phyloP scores from a whole-genome alignment of 495 filamentous ascomycete species.

The Penicillium macrosclerotiorum region DNA sequence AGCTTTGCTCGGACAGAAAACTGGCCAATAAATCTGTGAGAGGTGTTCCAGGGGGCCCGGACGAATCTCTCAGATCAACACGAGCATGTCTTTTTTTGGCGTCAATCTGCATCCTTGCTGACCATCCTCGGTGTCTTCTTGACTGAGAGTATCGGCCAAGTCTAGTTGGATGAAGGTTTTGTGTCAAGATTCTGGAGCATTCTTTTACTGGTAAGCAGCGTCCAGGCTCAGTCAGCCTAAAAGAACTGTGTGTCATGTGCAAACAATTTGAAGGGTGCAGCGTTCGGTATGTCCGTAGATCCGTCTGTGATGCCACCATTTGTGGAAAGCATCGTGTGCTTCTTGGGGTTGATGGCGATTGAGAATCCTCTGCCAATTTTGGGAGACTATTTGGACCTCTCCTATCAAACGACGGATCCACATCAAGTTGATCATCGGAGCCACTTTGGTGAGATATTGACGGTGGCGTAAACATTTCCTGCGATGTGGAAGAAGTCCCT shows the following conservation, averaged over 20 bases:
- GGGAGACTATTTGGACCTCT: no score
- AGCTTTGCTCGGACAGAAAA: conserved; percentile 17
- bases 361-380: no score
- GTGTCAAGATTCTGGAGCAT: no score
- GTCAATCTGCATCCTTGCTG: conserved; percentile 37
- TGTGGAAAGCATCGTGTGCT: no score
- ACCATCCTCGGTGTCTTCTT: conserved; percentile 35
- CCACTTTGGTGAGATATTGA: background rate
- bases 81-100: conserved; percentile 6
- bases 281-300: no score
- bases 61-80: conserved; percentile 14
- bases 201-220: no score
- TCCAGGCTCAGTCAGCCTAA: no score
- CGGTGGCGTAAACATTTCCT: background rate
- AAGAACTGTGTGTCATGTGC: no score
- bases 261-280: no score
- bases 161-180: no score
- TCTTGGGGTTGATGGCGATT: background rate
- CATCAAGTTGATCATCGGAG: background rate
- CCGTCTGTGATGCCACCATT: no score
- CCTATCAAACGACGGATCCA: background rate
- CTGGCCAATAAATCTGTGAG: conserved; percentile 27
- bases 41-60: conserved; percentile 41
- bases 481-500: background rate
- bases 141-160: no score